Conservation (phyloP, 305 asterid species). For the Lippia alba region DNA sequence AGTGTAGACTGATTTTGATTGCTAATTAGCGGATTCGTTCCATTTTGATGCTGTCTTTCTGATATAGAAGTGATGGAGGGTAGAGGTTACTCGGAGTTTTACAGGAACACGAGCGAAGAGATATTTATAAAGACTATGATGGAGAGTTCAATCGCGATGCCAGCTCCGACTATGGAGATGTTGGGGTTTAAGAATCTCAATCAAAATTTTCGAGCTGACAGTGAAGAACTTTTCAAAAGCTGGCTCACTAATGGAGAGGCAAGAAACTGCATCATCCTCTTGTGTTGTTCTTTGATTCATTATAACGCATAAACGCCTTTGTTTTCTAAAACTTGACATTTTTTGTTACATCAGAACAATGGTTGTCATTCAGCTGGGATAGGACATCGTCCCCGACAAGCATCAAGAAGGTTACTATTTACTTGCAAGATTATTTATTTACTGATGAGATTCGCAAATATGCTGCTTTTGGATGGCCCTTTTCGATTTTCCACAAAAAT, state of each 20-base stretch:
- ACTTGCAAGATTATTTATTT: not conserved
- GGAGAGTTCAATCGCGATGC: conserved; percentile 74
- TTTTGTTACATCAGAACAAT: conserved; percentile 47
- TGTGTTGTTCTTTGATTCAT: not conserved
- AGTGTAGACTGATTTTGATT: not conserved
- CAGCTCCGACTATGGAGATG: conserved; percentile 84
- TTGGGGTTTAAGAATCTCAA: conserved; percentile 72
- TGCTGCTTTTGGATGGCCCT: not conserved
- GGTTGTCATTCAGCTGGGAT: conserved; percentile 47
- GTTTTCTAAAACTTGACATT: not conserved
- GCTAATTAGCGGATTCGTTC: not conserved
- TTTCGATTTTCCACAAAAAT: too few relatives aligned
- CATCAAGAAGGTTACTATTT: conserved; percentile 62
- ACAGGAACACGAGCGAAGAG: conserved; percentile 81
- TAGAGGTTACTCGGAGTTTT: conserved; percentile 58
- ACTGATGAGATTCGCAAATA: not conserved
- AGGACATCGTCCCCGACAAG: conserved; percentile 61
- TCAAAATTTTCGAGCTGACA: conserved; percentile 64
- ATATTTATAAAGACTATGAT: conserved; percentile 70
- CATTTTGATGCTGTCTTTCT: not conserved
- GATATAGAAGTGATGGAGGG: conserved; percentile 64
- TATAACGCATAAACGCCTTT: too few relatives aligned
- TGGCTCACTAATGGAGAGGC: conserved; percentile 89
- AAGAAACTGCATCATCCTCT: conserved; percentile 34
- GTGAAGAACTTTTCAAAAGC: conserved; percentile 86